Evolutionary conservation across 2,329 filamentous ascomycete species (phyloP).

Genomic region (Hortaea sp.): DNA sequence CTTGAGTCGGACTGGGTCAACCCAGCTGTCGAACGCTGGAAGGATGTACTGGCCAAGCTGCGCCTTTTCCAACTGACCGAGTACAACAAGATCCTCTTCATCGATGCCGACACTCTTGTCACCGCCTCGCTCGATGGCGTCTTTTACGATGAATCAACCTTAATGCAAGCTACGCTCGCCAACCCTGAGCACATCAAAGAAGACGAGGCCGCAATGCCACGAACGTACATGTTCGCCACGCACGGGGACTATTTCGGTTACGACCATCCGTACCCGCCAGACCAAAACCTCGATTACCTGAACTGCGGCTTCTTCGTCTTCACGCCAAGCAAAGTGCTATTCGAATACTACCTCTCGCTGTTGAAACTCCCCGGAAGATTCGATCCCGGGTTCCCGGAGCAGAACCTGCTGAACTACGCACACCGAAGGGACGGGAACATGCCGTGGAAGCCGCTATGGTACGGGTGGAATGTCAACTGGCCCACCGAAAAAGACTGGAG

Average conservation of each 20-base stretch:
- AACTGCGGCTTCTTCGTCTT: slow-evolving; percentile 32
- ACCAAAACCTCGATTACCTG: slow-evolving; percentile 19
- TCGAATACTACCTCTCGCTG: slow-evolving; percentile 28
- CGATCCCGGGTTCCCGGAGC: slow-evolving; percentile 25
- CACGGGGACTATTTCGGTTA: slow-evolving; percentile 24
- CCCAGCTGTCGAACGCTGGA: slow-evolving; percentile 19
- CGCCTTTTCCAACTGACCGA: slow-evolving; percentile 24
- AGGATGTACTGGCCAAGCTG: slow-evolving; percentile 28
- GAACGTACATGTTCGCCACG: slow-evolving; percentile 31
- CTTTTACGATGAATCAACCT: slow-evolving; percentile 28
- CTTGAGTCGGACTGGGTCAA: slow-evolving; percentile 24
- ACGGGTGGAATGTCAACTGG: slow-evolving; percentile 32
- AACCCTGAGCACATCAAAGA: slow-evolving; percentile 13
- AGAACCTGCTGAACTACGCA: slow-evolving; percentile 32
- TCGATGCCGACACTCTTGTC: slow-evolving; percentile 23
- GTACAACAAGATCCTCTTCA: slow-evolving; percentile 27
- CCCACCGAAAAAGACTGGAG: slow-evolving; percentile 28
- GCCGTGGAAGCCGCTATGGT: slow-evolving; percentile 30
- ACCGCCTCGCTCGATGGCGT: slow-evolving; percentile 20
- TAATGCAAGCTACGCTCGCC: slow-evolving; percentile 19
- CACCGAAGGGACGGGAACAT: slow-evolving; percentile 30
- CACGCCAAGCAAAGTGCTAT: slow-evolving; percentile 22
- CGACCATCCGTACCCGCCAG: slow-evolving; percentile 24
- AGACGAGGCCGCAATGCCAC: slow-evolving; percentile 28
- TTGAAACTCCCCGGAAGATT: slow-evolving; percentile 24